A percentile compares a stretch with the other conserved stretches of the same genome.
Evolutionary conservation across 192 early-diverging fungal species (phyloP).

Genomic region (Backusella morwellensis): DNA sequence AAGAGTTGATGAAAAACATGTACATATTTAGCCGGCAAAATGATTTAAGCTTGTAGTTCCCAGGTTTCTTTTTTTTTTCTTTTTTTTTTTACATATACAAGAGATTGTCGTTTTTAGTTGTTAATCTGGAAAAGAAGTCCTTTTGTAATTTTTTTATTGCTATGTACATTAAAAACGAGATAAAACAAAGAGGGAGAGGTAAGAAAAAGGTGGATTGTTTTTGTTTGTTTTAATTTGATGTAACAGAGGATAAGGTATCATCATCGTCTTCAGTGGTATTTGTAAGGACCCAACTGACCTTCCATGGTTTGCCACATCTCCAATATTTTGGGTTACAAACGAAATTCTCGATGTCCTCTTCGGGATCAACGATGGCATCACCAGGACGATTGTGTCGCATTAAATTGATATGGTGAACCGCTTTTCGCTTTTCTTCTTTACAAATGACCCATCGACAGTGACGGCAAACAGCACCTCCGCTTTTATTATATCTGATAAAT

Average conservation of each 20-base stretch:
- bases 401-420: slow-evolving; percentile 29
- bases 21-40: neutral
- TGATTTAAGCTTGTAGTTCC: neutral
- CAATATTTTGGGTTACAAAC: slow-evolving; percentile 38
- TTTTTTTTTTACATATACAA: neutral
- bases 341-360: slow-evolving; percentile 38
- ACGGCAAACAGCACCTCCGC: slow-evolving; percentile 27
- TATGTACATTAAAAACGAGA: neutral
- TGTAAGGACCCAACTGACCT: slow-evolving; percentile 33
- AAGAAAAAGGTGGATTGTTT: neutral
- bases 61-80: neutral
- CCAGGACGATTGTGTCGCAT: slow-evolving; percentile 28
- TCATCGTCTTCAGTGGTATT: slow-evolving; percentile 17
- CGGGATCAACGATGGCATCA: slow-evolving; percentile 21
- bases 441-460: slow-evolving; percentile 39
- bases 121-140: neutral
- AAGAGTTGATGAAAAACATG: neutral
- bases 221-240: neutral
- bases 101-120: neutral
- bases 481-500: slow-evolving; percentile 32
- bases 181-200: neutral
- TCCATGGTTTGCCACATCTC: slow-evolving; percentile 34
- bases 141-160: neutral
- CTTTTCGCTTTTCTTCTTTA: slow-evolving; percentile 38
- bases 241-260: slow-evolving; percentile 2